These are phyloP conservation scores for Fusarium mexicanum DNA, from an alignment of 2,329 filamentous ascomycete species.

Conservation along the genomic window DNA sequence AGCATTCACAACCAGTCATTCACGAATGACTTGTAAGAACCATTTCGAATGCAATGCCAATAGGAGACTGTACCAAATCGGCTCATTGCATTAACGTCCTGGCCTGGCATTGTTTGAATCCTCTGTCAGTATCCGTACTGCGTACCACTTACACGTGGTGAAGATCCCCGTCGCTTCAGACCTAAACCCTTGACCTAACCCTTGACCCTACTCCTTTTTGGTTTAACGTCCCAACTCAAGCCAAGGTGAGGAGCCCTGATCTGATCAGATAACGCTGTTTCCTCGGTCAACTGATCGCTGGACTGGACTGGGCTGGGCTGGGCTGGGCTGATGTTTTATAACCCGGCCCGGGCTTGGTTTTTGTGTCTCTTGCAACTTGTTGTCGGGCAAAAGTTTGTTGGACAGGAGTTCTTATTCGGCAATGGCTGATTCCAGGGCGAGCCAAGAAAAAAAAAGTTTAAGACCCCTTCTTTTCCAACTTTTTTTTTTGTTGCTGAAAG, in stretches of 20 bases:
- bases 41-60: not conserved
- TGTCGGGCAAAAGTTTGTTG: conserved; percentile 3
- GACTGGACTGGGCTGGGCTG: not conserved
- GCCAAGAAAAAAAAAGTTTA: conserved; percentile 4
- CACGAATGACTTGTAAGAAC: not conserved
- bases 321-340: conserved; percentile 19
- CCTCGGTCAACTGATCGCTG: conserved; percentile 7
- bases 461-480: conserved; percentile 32
- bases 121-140: not conserved
- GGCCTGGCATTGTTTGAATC: not conserved
- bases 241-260: conserved; percentile 31
- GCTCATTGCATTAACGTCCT: not conserved
- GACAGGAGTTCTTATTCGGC: conserved; percentile 29
- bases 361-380: conserved; percentile 3
- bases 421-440: conserved; percentile 25
- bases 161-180: conserved; percentile 17
- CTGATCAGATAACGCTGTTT: conserved; percentile 35
- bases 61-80: not conserved
- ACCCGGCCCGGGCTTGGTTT: not conserved
- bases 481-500: conserved; percentile 15
- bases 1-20: conserved; percentile 2
- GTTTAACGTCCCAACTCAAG: conserved; percentile 4
- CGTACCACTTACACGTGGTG: conserved; percentile 33
- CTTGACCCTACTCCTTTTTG: conserved; percentile 28
- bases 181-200: conserved; percentile 29